These are phyloP conservation scores for Plectosphaerella sp. DNA, from an alignment of 2,329 filamentous ascomycete species.

Conservation along the genomic window DNA sequence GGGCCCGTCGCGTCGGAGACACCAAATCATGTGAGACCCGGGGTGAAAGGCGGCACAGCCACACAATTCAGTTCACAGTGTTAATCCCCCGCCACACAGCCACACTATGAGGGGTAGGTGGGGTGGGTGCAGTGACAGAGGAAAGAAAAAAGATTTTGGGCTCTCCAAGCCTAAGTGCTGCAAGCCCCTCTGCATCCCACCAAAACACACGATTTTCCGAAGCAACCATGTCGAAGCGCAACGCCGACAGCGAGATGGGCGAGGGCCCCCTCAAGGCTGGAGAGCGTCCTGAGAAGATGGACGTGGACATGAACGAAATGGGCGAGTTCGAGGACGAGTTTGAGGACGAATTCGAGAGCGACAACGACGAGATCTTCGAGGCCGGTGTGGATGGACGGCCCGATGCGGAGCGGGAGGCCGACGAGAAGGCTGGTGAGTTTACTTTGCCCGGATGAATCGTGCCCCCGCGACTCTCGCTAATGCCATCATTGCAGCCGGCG, in stretches of 20 bases:
- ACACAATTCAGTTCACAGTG: too few relatives aligned
- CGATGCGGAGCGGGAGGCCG: constrained; percentile 86
- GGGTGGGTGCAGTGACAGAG: background rate
- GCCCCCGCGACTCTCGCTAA: background rate
- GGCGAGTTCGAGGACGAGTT: constrained; percentile 95
- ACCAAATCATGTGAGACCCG: constrained; percentile 4
- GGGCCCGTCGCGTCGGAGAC: constrained; percentile 4
- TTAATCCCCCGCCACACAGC: too few relatives aligned
- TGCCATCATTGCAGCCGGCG: constrained; percentile 41
- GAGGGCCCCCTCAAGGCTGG: constrained; percentile 54
- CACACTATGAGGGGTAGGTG: background rate
- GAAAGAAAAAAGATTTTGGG: constrained; percentile 1
- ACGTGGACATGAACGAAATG: constrained; percentile 61
- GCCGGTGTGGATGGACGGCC: constrained; percentile 90
- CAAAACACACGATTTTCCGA: background rate
- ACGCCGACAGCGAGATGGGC: constrained; percentile 44
- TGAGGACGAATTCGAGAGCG: constrained; percentile 85
- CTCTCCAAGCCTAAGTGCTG: background rate
- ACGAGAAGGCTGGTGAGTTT: constrained; percentile 66
- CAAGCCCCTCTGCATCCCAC: background rate
- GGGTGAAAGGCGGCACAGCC: too few relatives aligned
- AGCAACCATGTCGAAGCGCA: constrained; percentile 54
- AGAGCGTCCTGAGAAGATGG: constrained; percentile 59
- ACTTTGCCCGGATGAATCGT: background rate
- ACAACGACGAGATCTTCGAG: constrained; percentile 88